Evolutionary conservation across 345 rosid genomes (phyloP).

Genomic region (Eucalyptus pumila): DNA sequence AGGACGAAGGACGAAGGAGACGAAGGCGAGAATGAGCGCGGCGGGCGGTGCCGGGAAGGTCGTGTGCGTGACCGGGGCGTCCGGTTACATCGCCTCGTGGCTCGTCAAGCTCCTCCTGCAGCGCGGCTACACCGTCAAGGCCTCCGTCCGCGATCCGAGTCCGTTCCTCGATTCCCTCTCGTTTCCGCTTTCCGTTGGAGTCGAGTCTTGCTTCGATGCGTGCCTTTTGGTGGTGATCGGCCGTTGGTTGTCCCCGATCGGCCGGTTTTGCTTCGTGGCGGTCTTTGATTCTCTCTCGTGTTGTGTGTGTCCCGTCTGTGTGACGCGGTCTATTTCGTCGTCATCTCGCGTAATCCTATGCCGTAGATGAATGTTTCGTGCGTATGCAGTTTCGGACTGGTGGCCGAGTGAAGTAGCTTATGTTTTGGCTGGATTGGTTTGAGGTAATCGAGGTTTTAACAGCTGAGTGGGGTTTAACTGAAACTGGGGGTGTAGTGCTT

Average conservation of each 20-base stretch:
- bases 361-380: not conserved
- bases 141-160: constrained; percentile 86
- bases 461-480: not conserved
- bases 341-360: not conserved
- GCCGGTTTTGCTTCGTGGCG: not conserved
- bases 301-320: not conserved
- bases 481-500: not conserved
- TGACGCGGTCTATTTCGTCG: not conserved
- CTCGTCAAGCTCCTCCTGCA: constrained; percentile 73
- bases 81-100: constrained; percentile 90
- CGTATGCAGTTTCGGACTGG: not conserved
- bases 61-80: constrained; percentile 86
- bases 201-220: not conserved
- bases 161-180: constrained; percentile 4
- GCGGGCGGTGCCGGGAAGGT: constrained; percentile 32
- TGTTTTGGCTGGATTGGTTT: not conserved
- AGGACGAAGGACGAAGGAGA: no score
- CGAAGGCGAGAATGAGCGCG: constrained; percentile 19
- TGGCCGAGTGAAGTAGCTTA: not conserved
- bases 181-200: not conserved
- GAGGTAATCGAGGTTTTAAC: not conserved
- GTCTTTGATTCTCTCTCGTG: not conserved
- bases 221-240: not conserved
- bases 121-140: constrained; percentile 75
- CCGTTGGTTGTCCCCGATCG: not conserved